Evolutionary conservation across 768 basidiomycete species (phyloP), one percentile per base, ranked within the genome.

Genomic region (Rhodotorula babjevae): DNA sequence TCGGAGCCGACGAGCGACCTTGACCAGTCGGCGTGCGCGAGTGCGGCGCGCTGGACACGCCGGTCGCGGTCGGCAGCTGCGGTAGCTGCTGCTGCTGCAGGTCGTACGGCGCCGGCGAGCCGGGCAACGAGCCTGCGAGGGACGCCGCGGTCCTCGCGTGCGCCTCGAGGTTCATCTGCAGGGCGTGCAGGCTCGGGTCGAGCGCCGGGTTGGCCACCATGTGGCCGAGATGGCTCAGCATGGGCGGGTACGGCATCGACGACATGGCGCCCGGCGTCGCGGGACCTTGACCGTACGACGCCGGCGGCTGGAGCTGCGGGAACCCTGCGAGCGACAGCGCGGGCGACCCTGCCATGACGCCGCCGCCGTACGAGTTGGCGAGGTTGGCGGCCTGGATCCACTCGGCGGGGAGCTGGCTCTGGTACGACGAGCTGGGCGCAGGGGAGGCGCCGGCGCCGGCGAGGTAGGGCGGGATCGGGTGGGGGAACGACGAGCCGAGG

Each of bases 111-210:
- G 67, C 27, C 15, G 40, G 42, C 42, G 42, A 18, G 15, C 42
- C n/a, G 16, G 44, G 40, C n/a, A 31, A 4, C 60, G 60, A 46
- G 40, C 44, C 44, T 0, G n/a, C 49, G 55, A 36, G 25, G 57
- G 63, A 61, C 18, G 67, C 69, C 29, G 69, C 66, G 19, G 58
- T 27, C 25, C 69, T 55, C 5, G 69, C 69, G 42, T 75, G 73
- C n/a, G 69, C 67, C 55, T 75, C 69, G 50, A 71, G 64, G 23
- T 63, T 68, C 49, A 58, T 53, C 46, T 75, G 74, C 12, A 75
- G 57, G 3, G 60, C 63, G 52, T 66, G 64, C 9, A 71, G 69
- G 55, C 23, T 65, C 25, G 66, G 74, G 52, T 75, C 74, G 15
- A 65, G 15, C 8, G 36, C 12, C 47, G 23, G 16, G 40, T 23